phyloP scores from a whole-genome alignment of 2,329 filamentous ascomycete genomes.

The Colletotrichum costaricense region DNA sequence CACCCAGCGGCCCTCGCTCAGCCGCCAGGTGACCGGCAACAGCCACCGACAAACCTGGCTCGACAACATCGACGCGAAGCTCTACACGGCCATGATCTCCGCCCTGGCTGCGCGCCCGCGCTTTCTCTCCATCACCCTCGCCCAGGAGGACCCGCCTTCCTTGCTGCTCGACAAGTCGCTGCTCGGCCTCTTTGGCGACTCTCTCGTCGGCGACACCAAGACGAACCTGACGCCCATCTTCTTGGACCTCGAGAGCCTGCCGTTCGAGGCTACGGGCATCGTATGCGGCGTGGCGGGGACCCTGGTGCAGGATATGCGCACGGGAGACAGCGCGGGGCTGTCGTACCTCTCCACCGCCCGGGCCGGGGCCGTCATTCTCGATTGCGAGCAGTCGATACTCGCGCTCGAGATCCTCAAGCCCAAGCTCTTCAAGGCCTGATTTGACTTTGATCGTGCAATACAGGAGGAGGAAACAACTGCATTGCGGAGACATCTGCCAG shows the following conservation, averaged over 20 bases:
- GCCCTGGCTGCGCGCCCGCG: conserved; percentile 71
- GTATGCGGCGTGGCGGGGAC: conserved; percentile 92
- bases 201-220: conserved; percentile 80
- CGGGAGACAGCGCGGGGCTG: conserved; percentile 74
- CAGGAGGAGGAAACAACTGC: neutral
- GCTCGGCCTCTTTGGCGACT: conserved; percentile 74
- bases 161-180: conserved; percentile 78
- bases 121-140: conserved; percentile 80
- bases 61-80: conserved; percentile 70
- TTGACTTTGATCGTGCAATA: neutral
- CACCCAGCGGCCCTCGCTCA: conserved; percentile 42
- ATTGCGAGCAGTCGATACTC: conserved; percentile 76
- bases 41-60: conserved; percentile 60
- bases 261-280: conserved; percentile 91
- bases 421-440: conserved; percentile 53
- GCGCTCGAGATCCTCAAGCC: conserved; percentile 77
- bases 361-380: conserved; percentile 89
- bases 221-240: conserved; percentile 86
- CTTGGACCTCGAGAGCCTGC: conserved; percentile 82
- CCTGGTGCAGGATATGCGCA: conserved; percentile 78
- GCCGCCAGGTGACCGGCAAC: conserved; percentile 51
- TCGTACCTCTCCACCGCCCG: conserved; percentile 91
- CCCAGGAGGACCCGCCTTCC: conserved; percentile 79
- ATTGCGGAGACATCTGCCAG: neutral
- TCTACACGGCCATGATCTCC: conserved; percentile 72